Percentiles rank a stretch among this genome's conserved stretches.
Conservation (phyloP, 2,329 filamentous ascomycete genomes). For the Botrytis medusae region DNA sequence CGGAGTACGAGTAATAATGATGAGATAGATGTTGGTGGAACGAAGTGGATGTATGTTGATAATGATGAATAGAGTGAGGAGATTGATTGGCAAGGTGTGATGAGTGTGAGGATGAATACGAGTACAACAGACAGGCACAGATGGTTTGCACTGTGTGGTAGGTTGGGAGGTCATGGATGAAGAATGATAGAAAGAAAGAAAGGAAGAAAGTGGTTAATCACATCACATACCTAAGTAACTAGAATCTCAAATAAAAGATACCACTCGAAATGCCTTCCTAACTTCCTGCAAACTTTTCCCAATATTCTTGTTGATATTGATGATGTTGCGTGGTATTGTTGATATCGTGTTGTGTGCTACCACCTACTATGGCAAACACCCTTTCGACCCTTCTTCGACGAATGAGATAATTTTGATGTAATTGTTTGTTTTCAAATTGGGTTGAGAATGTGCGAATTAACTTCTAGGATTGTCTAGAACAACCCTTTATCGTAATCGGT, state of each 20-base stretch:
- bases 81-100: neutral
- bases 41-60: neutral
- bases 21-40: neutral
- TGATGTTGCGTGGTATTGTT: neutral
- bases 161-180: neutral
- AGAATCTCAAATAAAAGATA: neutral
- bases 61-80: neutral
- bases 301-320: neutral
- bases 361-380: neutral
- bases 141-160: neutral
- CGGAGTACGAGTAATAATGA: neutral
- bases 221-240: neutral
- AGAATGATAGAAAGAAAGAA: neutral
- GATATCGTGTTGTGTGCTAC: neutral
- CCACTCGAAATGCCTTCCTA: neutral
- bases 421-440: constrained; percentile 2
- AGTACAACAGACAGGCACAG: constrained; percentile 3
- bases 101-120: neutral
- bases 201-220: neutral
- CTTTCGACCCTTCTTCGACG: constrained; percentile 2
- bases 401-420: constrained; percentile 6
- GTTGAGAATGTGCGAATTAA: constrained; percentile 14
- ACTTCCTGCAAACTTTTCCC: neutral
- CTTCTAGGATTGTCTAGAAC: neutral
- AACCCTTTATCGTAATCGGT: neutral